A percentile compares a stretch with the other conserved stretches of the same genome.
Conservation (phyloP, 2,329 filamentous ascomycete species). For the Colletotrichum sp. region DNA sequence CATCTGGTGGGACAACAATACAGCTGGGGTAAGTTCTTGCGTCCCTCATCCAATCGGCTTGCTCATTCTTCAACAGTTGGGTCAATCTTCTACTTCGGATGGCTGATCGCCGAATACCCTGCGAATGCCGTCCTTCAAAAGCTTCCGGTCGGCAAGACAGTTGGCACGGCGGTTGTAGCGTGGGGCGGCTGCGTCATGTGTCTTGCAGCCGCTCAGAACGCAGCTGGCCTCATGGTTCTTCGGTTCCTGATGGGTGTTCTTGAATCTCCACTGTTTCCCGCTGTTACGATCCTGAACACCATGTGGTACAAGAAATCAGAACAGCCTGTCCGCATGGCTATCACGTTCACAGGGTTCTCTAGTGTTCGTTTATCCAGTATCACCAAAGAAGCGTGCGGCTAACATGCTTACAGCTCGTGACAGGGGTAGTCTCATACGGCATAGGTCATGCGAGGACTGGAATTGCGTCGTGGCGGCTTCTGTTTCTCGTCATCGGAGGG, state of each 20-base stretch:
- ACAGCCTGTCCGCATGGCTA: background rate
- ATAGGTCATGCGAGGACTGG: background rate
- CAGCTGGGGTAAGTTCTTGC: background rate
- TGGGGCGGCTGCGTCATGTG: background rate
- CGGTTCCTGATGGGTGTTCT: background rate
- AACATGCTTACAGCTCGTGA: background rate
- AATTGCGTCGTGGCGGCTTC: background rate
- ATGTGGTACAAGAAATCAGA: background rate
- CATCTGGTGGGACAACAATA: constrained; percentile 7
- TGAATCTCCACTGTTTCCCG: background rate
- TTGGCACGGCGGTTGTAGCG: background rate
- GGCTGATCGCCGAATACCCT: background rate
- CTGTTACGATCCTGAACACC: background rate
- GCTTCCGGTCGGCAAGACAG: background rate
- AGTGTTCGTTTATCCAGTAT: background rate
- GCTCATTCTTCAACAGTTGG: background rate
- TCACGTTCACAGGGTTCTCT: background rate
- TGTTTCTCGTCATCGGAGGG: background rate
- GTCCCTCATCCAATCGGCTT: background rate
- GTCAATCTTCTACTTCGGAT: background rate
- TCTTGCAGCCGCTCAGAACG: background rate
- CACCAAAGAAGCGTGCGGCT: background rate
- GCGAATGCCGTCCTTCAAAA: background rate
- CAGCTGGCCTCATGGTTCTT: background rate
- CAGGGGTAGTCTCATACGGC: background rate